Evolutionary conservation across 345 rosid genomes (phyloP), one percentile per base, ranked within the genome.

Genomic region (Clarkia xantiana): DNA sequence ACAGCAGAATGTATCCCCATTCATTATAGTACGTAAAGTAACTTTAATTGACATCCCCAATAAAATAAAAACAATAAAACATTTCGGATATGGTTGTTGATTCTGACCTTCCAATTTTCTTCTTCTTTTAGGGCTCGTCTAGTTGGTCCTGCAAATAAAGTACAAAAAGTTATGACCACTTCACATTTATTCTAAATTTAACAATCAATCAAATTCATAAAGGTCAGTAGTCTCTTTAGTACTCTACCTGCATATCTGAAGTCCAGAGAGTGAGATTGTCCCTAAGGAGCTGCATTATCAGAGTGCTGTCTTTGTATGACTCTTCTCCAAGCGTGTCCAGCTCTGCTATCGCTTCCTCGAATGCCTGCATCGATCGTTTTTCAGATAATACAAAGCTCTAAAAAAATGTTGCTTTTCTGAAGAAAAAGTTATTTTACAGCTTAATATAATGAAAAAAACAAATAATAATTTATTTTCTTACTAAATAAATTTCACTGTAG

Each of bases 231-330:
- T 38, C 47, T n/a, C n/a, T n/a, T n/a, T n/a, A n/a, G n/a, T n/a
- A 14, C 17, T 50, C n/a, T 42, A 82, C 97, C 97, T 82, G 94
- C 81, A 89, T 80, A 41, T 89, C 94, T 14, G 95, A 85, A 40
- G 97, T 89, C 97, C 94, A 86, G 45, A 90, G 72, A 51, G 97
- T 90, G 75, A 85, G 95, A 51, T 90, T 90, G 65, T 90, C 95
- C 14, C 91, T 90, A 53, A 90, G 88, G 65, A 90, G 94, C 69
- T 90, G 91, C 97, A 86, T 90, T 68, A 86, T 90, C 80, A 90
- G 70, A 50, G 91, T 86, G 78, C 86, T 90, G 40, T 86, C 94
- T 71, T 86, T 90, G 77, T 90, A 90, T 16, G 97, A 89, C 47
- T 89, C 95, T 65, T 89, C 95, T 6, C 94, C 97, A 11, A 90